Evolutionary conservation across 2,329 filamentous ascomycete genomes (phyloP).

Genomic region (Botryotinia globosa): DNA sequence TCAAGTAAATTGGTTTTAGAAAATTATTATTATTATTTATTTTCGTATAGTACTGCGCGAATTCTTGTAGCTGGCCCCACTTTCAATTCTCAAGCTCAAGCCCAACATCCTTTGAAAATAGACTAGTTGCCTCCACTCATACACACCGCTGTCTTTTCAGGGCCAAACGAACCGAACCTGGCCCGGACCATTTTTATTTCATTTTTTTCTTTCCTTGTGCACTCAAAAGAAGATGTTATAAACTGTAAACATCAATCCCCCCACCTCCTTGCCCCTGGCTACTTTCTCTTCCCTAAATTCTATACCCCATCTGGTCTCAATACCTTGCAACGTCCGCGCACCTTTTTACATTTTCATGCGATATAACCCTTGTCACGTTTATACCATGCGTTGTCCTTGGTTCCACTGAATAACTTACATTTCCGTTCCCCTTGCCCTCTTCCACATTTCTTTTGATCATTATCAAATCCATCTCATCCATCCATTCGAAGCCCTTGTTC

Average conservation of each 20-base stretch:
- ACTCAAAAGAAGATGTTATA: neutral
- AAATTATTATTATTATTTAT: constrained; percentile 6
- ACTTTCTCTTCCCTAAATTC: constrained; percentile 4
- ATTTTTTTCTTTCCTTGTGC: neutral
- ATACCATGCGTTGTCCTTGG: constrained; percentile 35
- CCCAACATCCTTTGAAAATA: constrained; percentile 11
- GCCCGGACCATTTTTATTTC: constrained; percentile 10
- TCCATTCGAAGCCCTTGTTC: constrained; percentile 17
- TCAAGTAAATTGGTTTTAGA: neutral
- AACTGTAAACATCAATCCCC: constrained; percentile 10
- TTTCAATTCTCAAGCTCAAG: constrained; percentile 10
- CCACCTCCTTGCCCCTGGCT: constrained; percentile 4
- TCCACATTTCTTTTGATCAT: constrained; percentile 12
- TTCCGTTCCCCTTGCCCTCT: constrained; percentile 21
- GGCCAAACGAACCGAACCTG: constrained; percentile 16
- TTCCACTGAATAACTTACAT: constrained; percentile 23
- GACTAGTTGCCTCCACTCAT: constrained; percentile 19
- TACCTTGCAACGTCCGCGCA: constrained; percentile 22
- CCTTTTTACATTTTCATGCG: constrained; percentile 24
- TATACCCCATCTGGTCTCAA: constrained; percentile 18
- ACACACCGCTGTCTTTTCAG: constrained; percentile 20
- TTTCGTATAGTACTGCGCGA: constrained; percentile 5
- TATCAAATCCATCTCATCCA: constrained; percentile 17
- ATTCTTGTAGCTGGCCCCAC: constrained; percentile 17
- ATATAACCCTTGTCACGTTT: constrained; percentile 37